phyloP scores from a whole-genome alignment of 225 moss, liverwort and hornwort genomes.

The Climacium dendroides region DNA sequence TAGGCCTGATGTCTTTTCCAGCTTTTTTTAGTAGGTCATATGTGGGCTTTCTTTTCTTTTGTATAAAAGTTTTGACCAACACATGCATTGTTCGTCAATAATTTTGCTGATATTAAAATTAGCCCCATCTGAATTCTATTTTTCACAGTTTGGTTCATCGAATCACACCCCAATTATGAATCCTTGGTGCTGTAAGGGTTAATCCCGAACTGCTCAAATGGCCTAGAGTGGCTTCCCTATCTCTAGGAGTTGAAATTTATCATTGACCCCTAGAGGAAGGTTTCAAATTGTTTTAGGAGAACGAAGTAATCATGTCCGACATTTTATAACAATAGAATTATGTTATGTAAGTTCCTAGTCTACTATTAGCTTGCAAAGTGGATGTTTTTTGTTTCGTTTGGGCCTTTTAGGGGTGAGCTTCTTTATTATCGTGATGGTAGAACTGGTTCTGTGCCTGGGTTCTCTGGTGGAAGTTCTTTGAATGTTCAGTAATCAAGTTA shows the following conservation, averaged over 20 bases:
- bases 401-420: too few species aligned
- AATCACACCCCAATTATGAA: not conserved
- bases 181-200: not conserved
- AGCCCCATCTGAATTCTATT: not conserved
- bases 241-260: not conserved
- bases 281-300: not conserved
- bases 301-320: not conserved
- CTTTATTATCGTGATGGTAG: not conserved
- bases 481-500: not conserved
- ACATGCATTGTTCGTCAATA: not conserved
- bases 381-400: not conserved
- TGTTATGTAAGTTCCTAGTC: not conserved
- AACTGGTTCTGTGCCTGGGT: not conserved
- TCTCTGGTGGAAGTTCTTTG: not conserved
- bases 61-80: not conserved
- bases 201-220: not conserved
- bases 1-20: not conserved
- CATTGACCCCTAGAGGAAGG: not conserved
- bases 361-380: not conserved
- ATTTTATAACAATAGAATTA: not conserved
- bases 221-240: not conserved
- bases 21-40: not conserved
- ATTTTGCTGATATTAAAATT: not conserved
- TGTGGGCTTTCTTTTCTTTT: not conserved
- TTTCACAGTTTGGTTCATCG: not conserved